A percentile compares a stretch with the other conserved stretches of the same genome.
Conservation (phyloP, 1,284 basidiomycete species). For the Cryptococcus sp. region DNA sequence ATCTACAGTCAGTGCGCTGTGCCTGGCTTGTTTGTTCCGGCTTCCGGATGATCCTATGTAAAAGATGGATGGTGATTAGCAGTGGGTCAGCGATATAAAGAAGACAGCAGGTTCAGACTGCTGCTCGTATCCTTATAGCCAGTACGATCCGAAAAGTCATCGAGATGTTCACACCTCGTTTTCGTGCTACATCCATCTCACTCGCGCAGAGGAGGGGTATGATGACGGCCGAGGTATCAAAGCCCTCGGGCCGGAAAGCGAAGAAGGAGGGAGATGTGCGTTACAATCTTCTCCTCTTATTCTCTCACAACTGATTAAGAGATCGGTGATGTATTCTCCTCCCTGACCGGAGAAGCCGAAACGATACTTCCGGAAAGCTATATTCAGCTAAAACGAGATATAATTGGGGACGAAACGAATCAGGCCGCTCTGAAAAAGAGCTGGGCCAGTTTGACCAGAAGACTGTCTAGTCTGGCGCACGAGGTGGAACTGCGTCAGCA, state of each 20-base stretch:
- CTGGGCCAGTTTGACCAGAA: constrained; percentile 57
- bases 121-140: too few species aligned
- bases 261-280: constrained; percentile 20
- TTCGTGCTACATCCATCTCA: too few species aligned
- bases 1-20: too few species aligned
- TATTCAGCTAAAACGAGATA: constrained; percentile 57
- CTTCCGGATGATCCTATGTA: too few species aligned
- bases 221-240: too few species aligned
- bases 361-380: constrained; percentile 57
- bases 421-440: constrained; percentile 53
- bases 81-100: too few species aligned
- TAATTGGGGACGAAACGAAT: constrained; percentile 43
- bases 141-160: too few species aligned
- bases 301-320: constrained; percentile 1
- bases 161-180: too few species aligned
- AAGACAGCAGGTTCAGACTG: too few species aligned
- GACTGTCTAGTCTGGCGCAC: constrained; percentile 51
- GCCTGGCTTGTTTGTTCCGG: too few species aligned
- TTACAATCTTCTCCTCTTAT: neutral
- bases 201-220: too few species aligned
- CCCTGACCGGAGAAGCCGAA: constrained; percentile 52
- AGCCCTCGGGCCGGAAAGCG: constrained; percentile 1
- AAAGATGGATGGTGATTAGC: too few species aligned
- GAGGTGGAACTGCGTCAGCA: constrained; percentile 53
- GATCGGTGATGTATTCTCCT: constrained; percentile 60